phyloP scores from a whole-genome alignment of 2,329 filamentous ascomycete species.

The Trichocomaceae sp. region DNA sequence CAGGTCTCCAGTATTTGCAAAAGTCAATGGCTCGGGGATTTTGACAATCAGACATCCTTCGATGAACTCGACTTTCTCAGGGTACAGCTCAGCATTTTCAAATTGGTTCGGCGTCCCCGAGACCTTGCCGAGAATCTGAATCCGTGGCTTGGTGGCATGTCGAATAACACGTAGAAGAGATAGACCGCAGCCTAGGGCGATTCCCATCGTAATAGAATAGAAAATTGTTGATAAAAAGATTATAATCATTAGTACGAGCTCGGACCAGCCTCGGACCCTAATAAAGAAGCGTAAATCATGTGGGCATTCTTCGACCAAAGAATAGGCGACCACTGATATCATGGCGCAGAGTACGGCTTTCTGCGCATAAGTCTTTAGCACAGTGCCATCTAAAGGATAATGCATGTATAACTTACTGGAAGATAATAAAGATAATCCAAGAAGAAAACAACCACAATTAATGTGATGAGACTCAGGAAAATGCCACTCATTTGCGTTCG shows the following conservation, averaged over 20 bases:
- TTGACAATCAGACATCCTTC: constrained; percentile 94
- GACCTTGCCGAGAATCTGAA: constrained; percentile 89
- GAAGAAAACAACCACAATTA: constrained; percentile 73
- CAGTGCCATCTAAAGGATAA: neutral
- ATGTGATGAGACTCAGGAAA: constrained; percentile 72
- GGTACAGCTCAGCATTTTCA: constrained; percentile 71
- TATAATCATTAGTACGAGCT: constrained; percentile 77
- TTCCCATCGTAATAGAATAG: constrained; percentile 88
- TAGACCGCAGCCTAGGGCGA: constrained; percentile 86
- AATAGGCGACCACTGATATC: constrained; percentile 92
- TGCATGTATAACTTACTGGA: constrained; percentile 56
- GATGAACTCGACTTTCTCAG: constrained; percentile 73
- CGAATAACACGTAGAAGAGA: constrained; percentile 84
- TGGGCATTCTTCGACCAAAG: constrained; percentile 89
- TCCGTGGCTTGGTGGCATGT: constrained; percentile 84
- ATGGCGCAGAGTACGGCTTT: constrained; percentile 91
- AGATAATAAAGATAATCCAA: constrained; percentile 92
- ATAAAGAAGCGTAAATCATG: constrained; percentile 88
- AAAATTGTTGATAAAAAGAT: constrained; percentile 92
- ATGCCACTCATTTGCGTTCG: constrained; percentile 91
- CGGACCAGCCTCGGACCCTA: constrained; percentile 75
- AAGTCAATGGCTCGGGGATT: constrained; percentile 92
- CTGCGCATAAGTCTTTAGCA: constrained; percentile 35
- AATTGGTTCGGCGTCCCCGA: constrained; percentile 71
- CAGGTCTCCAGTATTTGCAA: constrained; percentile 90